Percentiles rank a stretch among this genome's conserved stretches.
phyloP scores from a whole-genome alignment of 2,329 filamentous ascomycete species.

The Aureobasidium pullulans region DNA sequence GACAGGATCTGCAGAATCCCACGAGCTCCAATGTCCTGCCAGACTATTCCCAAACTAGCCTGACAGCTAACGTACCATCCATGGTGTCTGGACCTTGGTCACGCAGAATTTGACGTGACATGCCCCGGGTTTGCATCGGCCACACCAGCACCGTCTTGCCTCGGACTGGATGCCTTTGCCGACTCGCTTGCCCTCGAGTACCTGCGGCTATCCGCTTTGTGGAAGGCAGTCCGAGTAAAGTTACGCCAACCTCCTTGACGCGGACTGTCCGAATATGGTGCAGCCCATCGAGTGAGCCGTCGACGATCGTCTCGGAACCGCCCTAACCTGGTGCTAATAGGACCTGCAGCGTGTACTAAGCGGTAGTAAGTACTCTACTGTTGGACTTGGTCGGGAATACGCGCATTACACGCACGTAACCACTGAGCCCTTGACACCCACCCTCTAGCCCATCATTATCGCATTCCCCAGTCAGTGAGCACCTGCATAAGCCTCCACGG shows the following conservation, averaged over 20 bases:
- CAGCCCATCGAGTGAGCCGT: background rate
- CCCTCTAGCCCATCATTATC: background rate
- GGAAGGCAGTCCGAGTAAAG: background rate
- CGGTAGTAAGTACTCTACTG: constrained; percentile 4
- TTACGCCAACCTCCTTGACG: constrained; percentile 9
- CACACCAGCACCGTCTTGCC: background rate
- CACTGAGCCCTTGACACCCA: constrained; percentile 4
- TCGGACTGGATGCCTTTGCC: background rate
- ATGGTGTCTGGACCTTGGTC: background rate
- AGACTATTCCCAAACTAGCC: constrained; percentile 7
- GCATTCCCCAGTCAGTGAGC: constrained; percentile 8
- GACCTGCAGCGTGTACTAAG: constrained; percentile 11
- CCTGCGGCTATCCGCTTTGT: background rate
- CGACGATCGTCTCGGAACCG: constrained; percentile 6
- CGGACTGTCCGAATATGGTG: background rate
- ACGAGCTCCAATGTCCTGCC: background rate
- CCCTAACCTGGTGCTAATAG: constrained; percentile 7
- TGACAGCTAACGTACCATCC: constrained; percentile 10
- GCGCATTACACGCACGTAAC: constrained; percentile 8
- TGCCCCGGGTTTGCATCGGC: constrained; percentile 5
- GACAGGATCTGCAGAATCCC: background rate
- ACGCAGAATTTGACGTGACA: constrained; percentile 10
- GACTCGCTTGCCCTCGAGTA: background rate
- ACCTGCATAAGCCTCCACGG: constrained; percentile 10
- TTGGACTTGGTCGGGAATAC: constrained; percentile 3